Evolutionary conservation across 106 monocot genomes (phyloP).

Genomic region (Phalaenopsis equestris): DNA sequence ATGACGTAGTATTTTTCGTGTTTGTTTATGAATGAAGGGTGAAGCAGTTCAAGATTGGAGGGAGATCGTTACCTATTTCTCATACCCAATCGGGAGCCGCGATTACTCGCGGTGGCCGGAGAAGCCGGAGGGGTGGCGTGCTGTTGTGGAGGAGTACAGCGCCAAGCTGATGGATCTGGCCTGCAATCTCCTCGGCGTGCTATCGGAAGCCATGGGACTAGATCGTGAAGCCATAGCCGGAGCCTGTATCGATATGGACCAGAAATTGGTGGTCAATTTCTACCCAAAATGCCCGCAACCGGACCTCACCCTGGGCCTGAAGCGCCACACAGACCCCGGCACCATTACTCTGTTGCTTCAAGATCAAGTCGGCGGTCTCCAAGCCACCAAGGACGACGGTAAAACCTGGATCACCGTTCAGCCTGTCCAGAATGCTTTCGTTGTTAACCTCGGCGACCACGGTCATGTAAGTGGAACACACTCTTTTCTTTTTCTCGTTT

Average conservation of each 20-base stretch:
- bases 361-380: slow-evolving; percentile 85
- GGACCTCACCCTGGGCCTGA: slow-evolving; percentile 87
- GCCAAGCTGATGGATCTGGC: slow-evolving; percentile 62
- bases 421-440: slow-evolving; percentile 64
- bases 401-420: slow-evolving; percentile 87
- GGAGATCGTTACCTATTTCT: slow-evolving; percentile 90
- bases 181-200: slow-evolving; percentile 57
- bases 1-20: too few relatives aligned
- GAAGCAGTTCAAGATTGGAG: slow-evolving; percentile 85
- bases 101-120: slow-evolving; percentile 94
- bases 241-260: slow-evolving; percentile 90
- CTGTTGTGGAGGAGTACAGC: slow-evolving; percentile 57
- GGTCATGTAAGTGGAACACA: slow-evolving; percentile 44
- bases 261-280: slow-evolving; percentile 83
- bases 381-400: slow-evolving; percentile 75
- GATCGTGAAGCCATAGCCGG: slow-evolving; percentile 54
- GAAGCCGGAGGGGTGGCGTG: slow-evolving; percentile 67
- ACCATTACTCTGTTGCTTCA: slow-evolving; percentile 90
- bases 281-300: slow-evolving; percentile 96
- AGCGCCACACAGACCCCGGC: slow-evolving; percentile 85
- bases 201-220: slow-evolving; percentile 88
- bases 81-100: slow-evolving; percentile 46
- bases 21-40: slow-evolving; percentile 17
- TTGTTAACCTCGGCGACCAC: slow-evolving; percentile 94
- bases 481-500: too few relatives aligned